Evolutionary conservation across 208 protist species (phyloP), one percentile per base, ranked within the genome.

Genomic region (Crithidia brevicula): DNA sequence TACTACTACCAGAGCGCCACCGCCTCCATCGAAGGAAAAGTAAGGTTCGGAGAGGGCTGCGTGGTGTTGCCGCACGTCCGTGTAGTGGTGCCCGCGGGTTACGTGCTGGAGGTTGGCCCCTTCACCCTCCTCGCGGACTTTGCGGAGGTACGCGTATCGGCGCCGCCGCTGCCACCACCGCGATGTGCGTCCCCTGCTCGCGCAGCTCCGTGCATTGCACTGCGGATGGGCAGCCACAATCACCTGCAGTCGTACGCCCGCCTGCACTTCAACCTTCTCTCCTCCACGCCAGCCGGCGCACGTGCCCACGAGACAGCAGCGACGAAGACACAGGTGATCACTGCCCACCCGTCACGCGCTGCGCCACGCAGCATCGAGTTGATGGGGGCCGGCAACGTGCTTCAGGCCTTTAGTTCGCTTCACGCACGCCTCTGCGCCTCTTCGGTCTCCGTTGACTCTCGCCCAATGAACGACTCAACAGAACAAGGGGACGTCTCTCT

Each of bases 71-170:
- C 75, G 1, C 67, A 77, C 51, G 85, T 79, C 4, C 74, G 75
- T 51, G 77, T 91, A 27, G 27, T 20, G 49, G 83, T 77, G 7
- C 34, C 66, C 7, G 28, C 38, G 9, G 72, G 62, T 1, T 34
- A 25, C 13, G 13, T 27, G 5, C 74, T 87, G 27, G 23, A 62
- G 28, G 72, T 88, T 50, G 74, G 63, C 0, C 56, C 62, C 25
- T 86, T 81, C 68, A 81, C 71, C 45, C 61, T 87, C 25, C 33
- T 88, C 22, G 81, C 82, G 33, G 81, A 88, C 56, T 74, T 81
- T 34, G 67, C 78, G 20, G 60, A 60, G 23, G 69, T 88, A 33
- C 30, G 54, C 59, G 33, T 71, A 30, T 38, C 56, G 1, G n/a
- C 23, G 22, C 20, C 33, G 18, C 22, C 50, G 4, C 5, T 16